Conservation (phyloP, 2,329 filamentous ascomycete species). For the Cordyceps tenuipes region DNA sequence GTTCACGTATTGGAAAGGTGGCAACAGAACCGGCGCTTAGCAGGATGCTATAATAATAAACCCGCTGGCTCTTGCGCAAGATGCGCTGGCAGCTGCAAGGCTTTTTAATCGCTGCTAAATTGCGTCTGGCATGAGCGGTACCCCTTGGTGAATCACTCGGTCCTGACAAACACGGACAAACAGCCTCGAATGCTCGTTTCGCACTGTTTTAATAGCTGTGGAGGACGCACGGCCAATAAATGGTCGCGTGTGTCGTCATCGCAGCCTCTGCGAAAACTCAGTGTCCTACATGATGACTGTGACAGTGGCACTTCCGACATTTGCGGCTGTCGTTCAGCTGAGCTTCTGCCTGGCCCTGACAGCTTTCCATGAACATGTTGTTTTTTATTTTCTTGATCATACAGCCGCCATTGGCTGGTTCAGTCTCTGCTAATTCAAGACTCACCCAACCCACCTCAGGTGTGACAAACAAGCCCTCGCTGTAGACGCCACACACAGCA, state of each 20-base stretch:
- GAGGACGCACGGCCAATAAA: not conserved
- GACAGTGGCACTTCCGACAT: too few relatives aligned
- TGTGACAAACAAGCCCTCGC: not conserved
- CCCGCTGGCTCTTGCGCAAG: conserved; percentile 16
- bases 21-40: conserved; percentile 1
- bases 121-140: not conserved
- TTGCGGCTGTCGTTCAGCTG: too few relatives aligned
- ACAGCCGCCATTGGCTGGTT: not conserved
- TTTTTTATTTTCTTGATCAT: too few relatives aligned
- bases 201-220: too few relatives aligned
- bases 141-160: not conserved
- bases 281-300: too few relatives aligned
- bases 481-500: not conserved
- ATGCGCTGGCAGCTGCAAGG: not conserved
- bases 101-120: not conserved
- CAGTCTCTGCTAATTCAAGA: not conserved
- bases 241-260: not conserved
- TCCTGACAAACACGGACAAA: not conserved
- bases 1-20: not conserved
- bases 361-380: too few relatives aligned
- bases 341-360: too few relatives aligned
- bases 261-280: too few relatives aligned
- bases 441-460: not conserved
- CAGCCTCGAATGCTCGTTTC: not conserved
- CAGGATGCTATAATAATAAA: conserved; percentile 35